These are phyloP conservation scores for Talaromyces marneffei DNA, from an alignment of 2,329 filamentous ascomycete genomes.

Conservation along the genomic window DNA sequence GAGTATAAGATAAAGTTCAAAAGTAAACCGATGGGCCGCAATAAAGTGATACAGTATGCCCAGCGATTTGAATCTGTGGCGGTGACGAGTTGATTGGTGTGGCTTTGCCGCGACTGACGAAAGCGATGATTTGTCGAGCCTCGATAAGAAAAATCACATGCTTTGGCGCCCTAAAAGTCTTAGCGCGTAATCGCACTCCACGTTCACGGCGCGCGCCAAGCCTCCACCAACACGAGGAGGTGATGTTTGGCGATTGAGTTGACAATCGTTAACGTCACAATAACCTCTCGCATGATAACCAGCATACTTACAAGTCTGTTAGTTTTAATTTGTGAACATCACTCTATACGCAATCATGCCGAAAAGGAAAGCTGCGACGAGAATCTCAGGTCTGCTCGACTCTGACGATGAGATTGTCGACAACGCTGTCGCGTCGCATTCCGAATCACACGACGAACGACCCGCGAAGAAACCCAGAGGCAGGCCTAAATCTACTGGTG, in stretches of 20 bases:
- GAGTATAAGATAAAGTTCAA: background rate
- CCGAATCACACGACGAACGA: constrained; percentile 28
- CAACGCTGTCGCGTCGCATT: constrained; percentile 22
- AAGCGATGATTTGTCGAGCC: background rate
- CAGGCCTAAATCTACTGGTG: constrained; percentile 34
- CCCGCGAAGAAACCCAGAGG: constrained; percentile 35
- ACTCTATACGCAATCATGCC: constrained; percentile 25
- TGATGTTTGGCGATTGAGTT: background rate
- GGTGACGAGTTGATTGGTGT: constrained; percentile 6
- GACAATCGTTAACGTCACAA: background rate
- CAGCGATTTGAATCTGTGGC: constrained; percentile 3
- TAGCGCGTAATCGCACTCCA: constrained; percentile 3
- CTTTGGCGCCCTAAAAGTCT: background rate
- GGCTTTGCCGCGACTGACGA: constrained; percentile 13
- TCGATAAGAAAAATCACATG: constrained; percentile 8
- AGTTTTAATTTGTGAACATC: background rate
- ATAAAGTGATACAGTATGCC: background rate
- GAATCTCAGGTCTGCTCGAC: constrained; percentile 43
- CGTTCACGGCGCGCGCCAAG: constrained; percentile 7
- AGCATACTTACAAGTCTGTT: constrained; percentile 1
- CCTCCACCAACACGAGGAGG: background rate
- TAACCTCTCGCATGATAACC: background rate
- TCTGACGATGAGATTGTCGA: constrained; percentile 41
- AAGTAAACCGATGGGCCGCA: constrained; percentile 7
- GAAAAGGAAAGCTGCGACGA: constrained; percentile 38